phyloP scores from a whole-genome alignment of 1,284 basidiomycete genomes.

The Schizophyllum commune region DNA sequence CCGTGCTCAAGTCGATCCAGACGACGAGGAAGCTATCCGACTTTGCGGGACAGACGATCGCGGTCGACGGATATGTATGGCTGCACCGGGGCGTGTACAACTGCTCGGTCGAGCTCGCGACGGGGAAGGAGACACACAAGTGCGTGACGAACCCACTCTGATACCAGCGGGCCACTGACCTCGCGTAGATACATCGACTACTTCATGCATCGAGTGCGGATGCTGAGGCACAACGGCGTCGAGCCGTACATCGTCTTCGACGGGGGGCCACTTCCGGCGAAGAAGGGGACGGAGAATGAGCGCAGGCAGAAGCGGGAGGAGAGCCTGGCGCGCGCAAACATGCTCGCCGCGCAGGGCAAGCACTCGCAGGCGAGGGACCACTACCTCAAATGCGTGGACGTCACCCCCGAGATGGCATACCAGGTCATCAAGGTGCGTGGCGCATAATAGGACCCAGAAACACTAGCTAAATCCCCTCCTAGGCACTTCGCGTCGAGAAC shows the following conservation, averaged over 20 bases:
- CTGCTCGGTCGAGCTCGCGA: constrained; percentile 88
- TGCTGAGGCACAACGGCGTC: constrained; percentile 81
- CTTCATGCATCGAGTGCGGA: constrained; percentile 86
- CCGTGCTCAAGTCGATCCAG: constrained; percentile 88
- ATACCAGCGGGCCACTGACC: neutral
- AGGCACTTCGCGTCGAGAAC: constrained; percentile 78
- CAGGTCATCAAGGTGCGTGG: constrained; percentile 86
- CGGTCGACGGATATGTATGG: constrained; percentile 93
- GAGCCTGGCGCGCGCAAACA: constrained; percentile 62
- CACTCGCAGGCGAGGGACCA: constrained; percentile 76
- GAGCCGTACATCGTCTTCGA: constrained; percentile 94
- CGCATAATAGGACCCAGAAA: neutral
- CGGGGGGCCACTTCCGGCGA: constrained; percentile 91
- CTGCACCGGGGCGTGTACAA: constrained; percentile 91
- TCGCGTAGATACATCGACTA: constrained; percentile 84
- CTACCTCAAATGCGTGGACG: constrained; percentile 90
- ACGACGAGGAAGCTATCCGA: constrained; percentile 72
- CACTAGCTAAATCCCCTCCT: constrained; percentile 1
- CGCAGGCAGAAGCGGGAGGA: constrained; percentile 68
- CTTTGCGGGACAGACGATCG: constrained; percentile 75
- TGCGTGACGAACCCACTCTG: constrained; percentile 30
- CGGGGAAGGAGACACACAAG: constrained; percentile 78
- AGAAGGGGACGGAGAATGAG: constrained; percentile 83
- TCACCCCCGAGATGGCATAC: constrained; percentile 96
- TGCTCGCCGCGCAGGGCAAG: constrained; percentile 72